Base-by-base conservation (phyloP, 495 filamentous ascomycete genomes). In the Aspergillus sclerotioniger region DNA sequence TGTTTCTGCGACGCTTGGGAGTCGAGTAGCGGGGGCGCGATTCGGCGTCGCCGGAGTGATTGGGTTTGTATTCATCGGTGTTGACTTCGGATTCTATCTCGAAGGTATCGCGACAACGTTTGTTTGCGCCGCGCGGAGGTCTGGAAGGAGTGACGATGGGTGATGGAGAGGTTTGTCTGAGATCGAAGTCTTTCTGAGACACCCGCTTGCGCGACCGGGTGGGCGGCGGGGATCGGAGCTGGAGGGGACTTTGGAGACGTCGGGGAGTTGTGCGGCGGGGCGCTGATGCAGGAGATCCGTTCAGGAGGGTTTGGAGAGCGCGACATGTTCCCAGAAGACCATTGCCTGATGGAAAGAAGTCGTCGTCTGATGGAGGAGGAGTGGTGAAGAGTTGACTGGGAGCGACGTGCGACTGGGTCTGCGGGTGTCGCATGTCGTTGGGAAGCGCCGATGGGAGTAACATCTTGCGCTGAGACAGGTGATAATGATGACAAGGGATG, bases 361-460 rank as follows among this genome's bases (percentile, higher is more conserved):
- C 76, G 54, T 80, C 67, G 62, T 84, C 78, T 32, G 76, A 74
- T 7, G 84, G 80, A 39, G 84, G 82, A 43, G 84, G 84, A 54
- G 86, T 87, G 32, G 85, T 76, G 43, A 85, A 82, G 21, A 85
- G 82, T 62, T 83, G 80, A 66, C 84, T 85, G 62, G 84, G 82
- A 8, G 82, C 76, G 53, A 82, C 69, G 70, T 69, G 70, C 64
- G 69, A 61, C 8, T 28, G 62, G 33, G 45, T 57, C 39, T 61
- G 59, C 80, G 85, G 58, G 56, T 76, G 82, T 71, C 79, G 82
- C 68, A 78, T 73, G 71, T 89, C 87, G 83, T 87, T 88, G 43
- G 85, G 73, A 44, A 91, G 71, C 35, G 87, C 87, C 12, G 87
- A 90, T 48, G 87, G 87, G 61, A 90, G 84, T 51, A 91, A 68